Evolutionary conservation across 1,139 yeast species (phyloP), one percentile per base, ranked within the genome.

Genomic region (Saccharomyces hybrid): DNA sequence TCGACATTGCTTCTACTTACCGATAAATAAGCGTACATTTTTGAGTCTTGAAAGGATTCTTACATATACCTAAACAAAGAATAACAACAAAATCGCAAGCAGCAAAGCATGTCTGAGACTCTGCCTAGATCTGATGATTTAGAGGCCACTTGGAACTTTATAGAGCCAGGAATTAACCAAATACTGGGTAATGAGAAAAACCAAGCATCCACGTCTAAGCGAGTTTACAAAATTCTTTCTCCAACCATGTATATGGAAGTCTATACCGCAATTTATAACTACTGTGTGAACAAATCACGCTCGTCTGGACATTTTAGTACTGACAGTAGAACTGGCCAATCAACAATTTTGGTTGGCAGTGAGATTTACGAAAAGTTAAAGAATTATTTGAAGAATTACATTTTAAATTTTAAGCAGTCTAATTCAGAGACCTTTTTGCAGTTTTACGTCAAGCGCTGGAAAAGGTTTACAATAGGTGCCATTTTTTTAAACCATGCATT

Each of bases 181-280:
- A 85, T 86, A 54, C 73, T 86, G 57, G 95, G 91, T 2, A 82
- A 62, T 28, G 70, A 65, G 52, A 61, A 61, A 16, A 53, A 60
- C 3, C 52, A 58, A 14, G 51, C 57, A 26, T 49, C 58, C 2
- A 50, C 23, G 7, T 28, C 57, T 16, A 66, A 61, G 42, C 58
- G 69, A 25, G 79, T 81, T 52, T 80, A 81, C 53, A 82, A 83
- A 57, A 85, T 87, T 4, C 79, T 85, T 48, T 83, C 85, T 16
- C 81, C 90, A 23, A 77, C 79, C 58, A 85, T 85, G 84, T 86
- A 85, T 67, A 85, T 86, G 84, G 75, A 73, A 49, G 73, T 74
- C n/a, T 85, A 85, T 69, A 88, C 96, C 0, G 96, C 96, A 3
- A 87, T 93, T 60, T 95, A 91, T 75, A 91, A 91, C 73, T 93